Conservation (phyloP, 2,329 filamentous ascomycete species). For the Pyricularia pennisetigena region DNA sequence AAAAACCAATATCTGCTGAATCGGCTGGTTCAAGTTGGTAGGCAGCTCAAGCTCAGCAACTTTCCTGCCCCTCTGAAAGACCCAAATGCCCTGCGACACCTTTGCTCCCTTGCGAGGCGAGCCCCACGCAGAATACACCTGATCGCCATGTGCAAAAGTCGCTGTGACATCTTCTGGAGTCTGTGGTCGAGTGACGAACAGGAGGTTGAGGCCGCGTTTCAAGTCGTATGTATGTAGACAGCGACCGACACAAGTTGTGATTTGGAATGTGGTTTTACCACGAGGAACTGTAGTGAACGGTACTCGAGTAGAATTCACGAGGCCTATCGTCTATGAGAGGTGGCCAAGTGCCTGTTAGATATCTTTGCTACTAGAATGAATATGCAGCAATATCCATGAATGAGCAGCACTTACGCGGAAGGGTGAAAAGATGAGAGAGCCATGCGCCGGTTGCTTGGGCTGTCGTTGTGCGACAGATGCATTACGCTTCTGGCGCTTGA, state of each 20-base stretch:
- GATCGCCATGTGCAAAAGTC: slow-evolving; percentile 77
- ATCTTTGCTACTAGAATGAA: not conserved
- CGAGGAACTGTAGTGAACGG: slow-evolving; percentile 84
- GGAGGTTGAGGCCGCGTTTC: slow-evolving; percentile 76
- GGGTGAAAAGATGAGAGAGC: slow-evolving; percentile 82
- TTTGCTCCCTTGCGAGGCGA: slow-evolving; percentile 29
- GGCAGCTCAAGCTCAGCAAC: slow-evolving; percentile 65
- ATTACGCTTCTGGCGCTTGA: slow-evolving; percentile 67
- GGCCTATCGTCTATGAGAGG: slow-evolving; percentile 66
- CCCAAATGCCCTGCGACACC: slow-evolving; percentile 63
- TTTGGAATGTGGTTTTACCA: slow-evolving; percentile 92
- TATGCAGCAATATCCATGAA: not conserved
- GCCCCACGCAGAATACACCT: slow-evolving; percentile 85
- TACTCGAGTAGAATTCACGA: slow-evolving; percentile 83
- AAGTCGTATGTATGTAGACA: slow-evolving; percentile 94
- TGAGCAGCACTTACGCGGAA: slow-evolving; percentile 60
- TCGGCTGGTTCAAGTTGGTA: slow-evolving; percentile 53
- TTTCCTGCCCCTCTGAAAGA: slow-evolving; percentile 86
- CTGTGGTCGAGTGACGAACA: slow-evolving; percentile 88
- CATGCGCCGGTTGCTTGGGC: slow-evolving; percentile 21
- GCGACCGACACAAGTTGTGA: slow-evolving; percentile 87
- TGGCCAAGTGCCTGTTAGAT: not conserved
- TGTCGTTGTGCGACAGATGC: slow-evolving; percentile 18
- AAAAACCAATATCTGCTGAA: slow-evolving; percentile 71
- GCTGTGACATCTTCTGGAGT: slow-evolving; percentile 81